phyloP scores from a whole-genome alignment of 768 basidiomycete genomes.

The Lactarius quietus region DNA sequence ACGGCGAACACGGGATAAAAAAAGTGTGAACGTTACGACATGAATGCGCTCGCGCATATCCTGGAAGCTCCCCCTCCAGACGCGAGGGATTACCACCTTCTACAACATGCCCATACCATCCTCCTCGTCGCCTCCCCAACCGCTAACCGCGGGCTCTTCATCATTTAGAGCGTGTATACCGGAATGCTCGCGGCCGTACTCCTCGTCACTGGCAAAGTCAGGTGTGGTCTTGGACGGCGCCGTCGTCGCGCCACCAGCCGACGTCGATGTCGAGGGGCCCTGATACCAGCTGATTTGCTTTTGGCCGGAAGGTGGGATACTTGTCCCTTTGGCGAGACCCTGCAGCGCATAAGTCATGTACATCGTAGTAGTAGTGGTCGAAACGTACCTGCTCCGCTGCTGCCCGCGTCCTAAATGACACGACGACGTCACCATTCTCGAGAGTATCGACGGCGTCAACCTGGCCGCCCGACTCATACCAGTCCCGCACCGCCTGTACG shows the following conservation, averaged over 20 bases:
- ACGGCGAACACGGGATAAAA: background rate
- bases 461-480: conserved; percentile 80
- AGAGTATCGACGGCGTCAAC: conserved; percentile 58
- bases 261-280: conserved; percentile 28
- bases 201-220: conserved; percentile 46
- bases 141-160: conserved; percentile 44
- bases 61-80: background rate
- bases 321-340: conserved; percentile 69
- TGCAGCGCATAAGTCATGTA: conserved; percentile 29
- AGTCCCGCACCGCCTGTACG: conserved; percentile 64
- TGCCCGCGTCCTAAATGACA: conserved; percentile 65
- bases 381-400: conserved; percentile 73
- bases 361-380: conserved; percentile 7
- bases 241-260: conserved; percentile 27
- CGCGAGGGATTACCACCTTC: conserved; percentile 10
- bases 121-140: conserved; percentile 67
- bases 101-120: conserved; percentile 72
- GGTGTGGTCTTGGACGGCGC: conserved; percentile 33
- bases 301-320: conserved; percentile 60
- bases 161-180: conserved; percentile 1
- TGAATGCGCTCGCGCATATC: background rate
- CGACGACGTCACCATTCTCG: conserved; percentile 57
- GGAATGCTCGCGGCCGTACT: conserved; percentile 32
- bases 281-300: conserved; percentile 68
- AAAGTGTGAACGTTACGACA: background rate